These are phyloP conservation scores for Phytophthora uliginosa DNA, from an alignment of 352 stramenopile species.

Conservation along the genomic window DNA sequence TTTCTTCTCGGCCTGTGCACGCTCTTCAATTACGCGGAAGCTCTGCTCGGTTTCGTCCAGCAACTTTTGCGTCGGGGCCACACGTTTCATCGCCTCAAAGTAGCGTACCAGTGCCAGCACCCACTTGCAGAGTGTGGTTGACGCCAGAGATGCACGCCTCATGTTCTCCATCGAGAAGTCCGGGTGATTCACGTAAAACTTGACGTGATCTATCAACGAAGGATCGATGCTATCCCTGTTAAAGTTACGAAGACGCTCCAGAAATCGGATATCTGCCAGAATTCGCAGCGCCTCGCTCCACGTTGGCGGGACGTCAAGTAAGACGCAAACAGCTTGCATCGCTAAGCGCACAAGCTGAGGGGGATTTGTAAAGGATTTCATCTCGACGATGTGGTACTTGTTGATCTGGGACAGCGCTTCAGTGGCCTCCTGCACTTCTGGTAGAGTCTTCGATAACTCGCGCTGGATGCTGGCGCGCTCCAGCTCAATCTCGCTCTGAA, in stretches of 20 bases:
- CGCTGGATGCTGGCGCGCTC: slow-evolving; percentile 63
- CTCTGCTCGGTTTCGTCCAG: slow-evolving; percentile 52
- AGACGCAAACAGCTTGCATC: slow-evolving; percentile 82
- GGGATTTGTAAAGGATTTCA: slow-evolving; percentile 83
- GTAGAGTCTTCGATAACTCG: slow-evolving; percentile 70
- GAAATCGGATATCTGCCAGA: slow-evolving; percentile 74
- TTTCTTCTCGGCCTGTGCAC: slow-evolving; percentile 51
- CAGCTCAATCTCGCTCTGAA: slow-evolving; percentile 67
- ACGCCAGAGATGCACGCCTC: slow-evolving; percentile 73
- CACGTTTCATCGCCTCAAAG: slow-evolving; percentile 73
- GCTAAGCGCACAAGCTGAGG: slow-evolving; percentile 77
- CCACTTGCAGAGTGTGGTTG: slow-evolving; percentile 80
- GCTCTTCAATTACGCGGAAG: slow-evolving; percentile 52
- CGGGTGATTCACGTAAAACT: slow-evolving; percentile 73
- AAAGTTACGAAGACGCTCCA: slow-evolving; percentile 69
- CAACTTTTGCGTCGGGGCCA: slow-evolving; percentile 62
- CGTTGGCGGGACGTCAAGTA: slow-evolving; percentile 66
- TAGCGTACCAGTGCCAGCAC: slow-evolving; percentile 75
- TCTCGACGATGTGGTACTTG: slow-evolving; percentile 84
- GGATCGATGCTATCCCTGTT: slow-evolving; percentile 64
- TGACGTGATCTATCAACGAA: slow-evolving; percentile 57
- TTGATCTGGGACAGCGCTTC: slow-evolving; percentile 78
- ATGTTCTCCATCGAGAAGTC: slow-evolving; percentile 87
- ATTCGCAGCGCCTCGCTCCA: slow-evolving; percentile 77
- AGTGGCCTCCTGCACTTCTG: slow-evolving; percentile 64